Base-by-base conservation (phyloP, 1,284 basidiomycete genomes). In the Paramarasmius palmivorus region DNA sequence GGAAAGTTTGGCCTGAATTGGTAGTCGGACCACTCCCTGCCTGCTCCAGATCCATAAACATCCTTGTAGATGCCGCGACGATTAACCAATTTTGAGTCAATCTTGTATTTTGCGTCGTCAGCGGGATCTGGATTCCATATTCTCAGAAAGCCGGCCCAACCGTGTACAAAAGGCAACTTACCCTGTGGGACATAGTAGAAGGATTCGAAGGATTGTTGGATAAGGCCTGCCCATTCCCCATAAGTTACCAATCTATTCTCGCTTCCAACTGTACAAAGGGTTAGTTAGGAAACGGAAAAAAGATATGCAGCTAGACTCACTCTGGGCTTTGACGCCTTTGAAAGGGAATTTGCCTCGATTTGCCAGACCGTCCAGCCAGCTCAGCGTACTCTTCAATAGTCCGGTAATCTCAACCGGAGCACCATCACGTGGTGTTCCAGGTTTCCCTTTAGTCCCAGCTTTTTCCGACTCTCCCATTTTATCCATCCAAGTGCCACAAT, bases 51-150 rank as follows among this genome's bases (percentile, higher is more conserved):
- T 35, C 94, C 93, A 62, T 90, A 92, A 4, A 98, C 94, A 65
- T 99, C 96, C 77, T 99, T 99, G 81, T 99, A 99, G 68, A 98
- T 96, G 4, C 96, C 96, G 46, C 96, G 82, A 22, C 93, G 89
- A 69, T 95, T 92, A 59, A 98, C 79, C 32, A 98, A 73, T 26
- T 67, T 76, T 1, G 90, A 61, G 64, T 93, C 79, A 58, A 98
- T 69, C 52, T 79, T 78, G 73, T 93, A 95, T 36, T 84, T 73
- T 7, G 64, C 59, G 66, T 99, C 95, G 22, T 93, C 82, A 9
- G 75, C 65, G 0, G 88, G 77, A 66, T 95, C 91, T 83, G 52
- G 26, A 35, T 32, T 56, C n/a, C 14, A 60, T 23, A 61, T 55
- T 19, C 23, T 17, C 37, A 25, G n/a, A 7, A 6, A 2, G 19